Evolutionary conservation across 202 grass and related monocot species (phyloP).

Genomic region (Alloteropsis angusta): DNA sequence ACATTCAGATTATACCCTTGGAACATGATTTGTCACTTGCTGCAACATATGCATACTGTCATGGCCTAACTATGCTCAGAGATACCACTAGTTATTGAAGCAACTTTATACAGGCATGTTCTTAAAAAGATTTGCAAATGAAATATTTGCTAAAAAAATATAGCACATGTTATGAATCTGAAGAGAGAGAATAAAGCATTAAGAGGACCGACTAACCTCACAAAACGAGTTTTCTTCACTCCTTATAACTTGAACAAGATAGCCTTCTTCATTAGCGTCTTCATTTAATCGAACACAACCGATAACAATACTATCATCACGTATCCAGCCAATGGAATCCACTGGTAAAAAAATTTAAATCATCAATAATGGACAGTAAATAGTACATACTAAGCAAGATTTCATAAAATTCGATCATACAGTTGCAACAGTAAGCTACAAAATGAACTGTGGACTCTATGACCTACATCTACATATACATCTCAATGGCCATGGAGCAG

Average conservation of each 20-base stretch:
- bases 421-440: background rate
- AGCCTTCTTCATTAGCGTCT: slow-evolving; percentile 60
- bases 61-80: slow-evolving; percentile 10
- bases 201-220: slow-evolving; percentile 51
- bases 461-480: background rate
- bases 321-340: slow-evolving; percentile 80
- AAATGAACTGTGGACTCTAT: background rate
- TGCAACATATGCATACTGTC: background rate
- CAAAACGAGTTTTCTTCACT: slow-evolving; percentile 45
- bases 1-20: slow-evolving; percentile 1
- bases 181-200: slow-evolving; percentile 1
- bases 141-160: slow-evolving; percentile 2
- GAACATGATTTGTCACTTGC: slow-evolving; percentile 14
- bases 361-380: slow-evolving; percentile 8
- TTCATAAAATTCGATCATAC: background rate
- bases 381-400: background rate
- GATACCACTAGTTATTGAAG: background rate
- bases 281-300: slow-evolving; percentile 74
- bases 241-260: slow-evolving; percentile 82
- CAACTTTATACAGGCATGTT: slow-evolving; percentile 1
- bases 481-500: background rate
- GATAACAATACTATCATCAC: slow-evolving; percentile 69
- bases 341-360: slow-evolving; percentile 49
- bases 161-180: background rate
- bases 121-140: background rate